Evolutionary conservation across 768 basidiomycete species (phyloP), one percentile per base, ranked within the genome.

Genomic region (Mycena galopus): DNA sequence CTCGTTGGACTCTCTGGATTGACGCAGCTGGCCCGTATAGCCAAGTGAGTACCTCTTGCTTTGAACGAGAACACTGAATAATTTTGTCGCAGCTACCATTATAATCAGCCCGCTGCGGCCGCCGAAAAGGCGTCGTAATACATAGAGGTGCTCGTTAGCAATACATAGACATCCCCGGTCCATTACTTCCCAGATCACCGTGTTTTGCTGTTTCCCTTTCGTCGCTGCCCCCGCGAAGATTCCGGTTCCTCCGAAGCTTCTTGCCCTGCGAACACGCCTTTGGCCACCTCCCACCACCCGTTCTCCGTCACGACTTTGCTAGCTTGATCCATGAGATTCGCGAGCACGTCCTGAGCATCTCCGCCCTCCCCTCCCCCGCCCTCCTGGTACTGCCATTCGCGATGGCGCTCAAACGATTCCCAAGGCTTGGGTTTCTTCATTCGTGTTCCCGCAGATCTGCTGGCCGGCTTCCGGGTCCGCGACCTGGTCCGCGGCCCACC

Each of bases 1-100:
- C 94, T 92, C 76, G 93, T 95, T 67, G 93, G 93, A 12, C 77
- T 90, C 9, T 91, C 90, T 14, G 93, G 94, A 25, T 76, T 93
- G 37, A 85, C 87, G 37, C 92, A 93, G 79, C 81, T 94, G 27
- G 91, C 88, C 70, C 89, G 93, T 50, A 92, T 94, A 73, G 92
- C 87, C 74, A 82, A 91, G 92, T 93, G 78, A 73, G 57, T 32
- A n/a, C n/a, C n/a, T n/a, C n/a, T n/a, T 16, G 12, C 6, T 16
- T 3, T 16, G 39, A 39, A 39, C 39, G 14, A 53, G 7, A 65
- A 72, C 29, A 25, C 67, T 33, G 16, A 6, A 19, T 44, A 44
- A 32, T 30, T 21, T 47, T 21, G 23, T 25, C 10, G 39, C 69
- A 86, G 85, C 39, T 67, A 86, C 75, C 82, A 79, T 27, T 78